Evolutionary conservation across 768 basidiomycete genomes (phyloP).

Genomic region (Austroboletus eburneus): DNA sequence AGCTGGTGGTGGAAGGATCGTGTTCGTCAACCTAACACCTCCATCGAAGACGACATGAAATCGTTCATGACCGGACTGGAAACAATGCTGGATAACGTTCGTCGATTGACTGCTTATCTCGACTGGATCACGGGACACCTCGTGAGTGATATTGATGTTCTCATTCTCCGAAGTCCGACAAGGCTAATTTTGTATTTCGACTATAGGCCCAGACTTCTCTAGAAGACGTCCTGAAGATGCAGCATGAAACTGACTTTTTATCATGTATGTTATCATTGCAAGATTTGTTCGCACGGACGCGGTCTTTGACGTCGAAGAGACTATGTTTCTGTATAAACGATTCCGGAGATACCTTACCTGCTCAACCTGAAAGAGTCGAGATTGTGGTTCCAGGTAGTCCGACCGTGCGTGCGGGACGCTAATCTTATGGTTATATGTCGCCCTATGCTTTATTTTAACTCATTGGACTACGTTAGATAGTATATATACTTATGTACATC

Average conservation of each 20-base stretch:
- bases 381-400: slow-evolving; percentile 21
- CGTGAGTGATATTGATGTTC: slow-evolving; percentile 13
- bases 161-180: not conserved
- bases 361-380: slow-evolving; percentile 10
- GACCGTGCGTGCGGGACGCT: slow-evolving; percentile 16
- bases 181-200: slow-evolving; percentile 7
- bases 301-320: slow-evolving; percentile 5
- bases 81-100: slow-evolving; percentile 14
- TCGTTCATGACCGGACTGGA: slow-evolving; percentile 21
- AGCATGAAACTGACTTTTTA: slow-evolving; percentile 7
- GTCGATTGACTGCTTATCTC: slow-evolving; percentile 22
- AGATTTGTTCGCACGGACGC: slow-evolving; percentile 20
- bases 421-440: slow-evolving; percentile 11
- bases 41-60: slow-evolving; percentile 9
- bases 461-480: slow-evolving; percentile 13
- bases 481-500: slow-evolving; percentile 14
- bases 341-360: not conserved
- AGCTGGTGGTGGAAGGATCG: slow-evolving; percentile 8
- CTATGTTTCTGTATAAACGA: slow-evolving; percentile 6
- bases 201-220: slow-evolving; percentile 17
- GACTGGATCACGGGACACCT: slow-evolving; percentile 27
- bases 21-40: not conserved
- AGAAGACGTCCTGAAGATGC: slow-evolving; percentile 8
- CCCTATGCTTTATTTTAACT: slow-evolving; percentile 7
- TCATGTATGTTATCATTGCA: slow-evolving; percentile 16